Base-by-base conservation (phyloP, 257 asterid genomes). In the Scutellaria minor region DNA sequence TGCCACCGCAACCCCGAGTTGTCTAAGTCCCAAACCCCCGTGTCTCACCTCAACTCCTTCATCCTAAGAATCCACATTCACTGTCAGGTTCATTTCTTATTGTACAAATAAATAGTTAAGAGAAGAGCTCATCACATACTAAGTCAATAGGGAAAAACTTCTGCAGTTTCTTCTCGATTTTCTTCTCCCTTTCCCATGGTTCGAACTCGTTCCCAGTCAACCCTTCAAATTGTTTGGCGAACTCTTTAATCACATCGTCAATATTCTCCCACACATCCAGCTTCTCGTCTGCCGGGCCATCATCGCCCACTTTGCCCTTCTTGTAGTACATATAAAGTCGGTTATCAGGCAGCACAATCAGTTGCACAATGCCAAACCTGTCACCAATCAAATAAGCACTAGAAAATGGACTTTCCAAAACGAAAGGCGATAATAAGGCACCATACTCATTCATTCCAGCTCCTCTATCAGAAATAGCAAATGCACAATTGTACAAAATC, bases 31-130 rank as follows among this genome's bases (percentile, higher is more conserved):
- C 46, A 92, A 84, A 6, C 84, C 99, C 1, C 98, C 99, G 12
- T 87, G 92, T 74, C 98, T 72, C 44, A 92, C 96, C 39, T 95
- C 99, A 40, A 89, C 76, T 4, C 97, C 99, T 14, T 92, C 96
- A 3, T 82, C 98, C 98, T 91, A 72, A n/a, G 2, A 59, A 45
- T 57, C 6, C 4, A 46, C 39, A 6, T 18, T 7, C 7, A 57
- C 18, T 15, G 3, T 40, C 4, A 40, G 15, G 1, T 50, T 5
- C 7, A 56, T 5, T 27, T 35, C 12, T 18, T 14, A 7, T 1
- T 27, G 3, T 31, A 31, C 37, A 31, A 31, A 4, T 31, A 31
- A 3, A 31, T 31, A 31, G 35, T 27, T 31, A 1, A 31, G 37
- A 31, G 37, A 31, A 31, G 5, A 31, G 3, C 37, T 1, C 37